These are phyloP conservation scores for Phytophthora pini DNA, from an alignment of 352 stramenopile species.

Conservation along the genomic window DNA sequence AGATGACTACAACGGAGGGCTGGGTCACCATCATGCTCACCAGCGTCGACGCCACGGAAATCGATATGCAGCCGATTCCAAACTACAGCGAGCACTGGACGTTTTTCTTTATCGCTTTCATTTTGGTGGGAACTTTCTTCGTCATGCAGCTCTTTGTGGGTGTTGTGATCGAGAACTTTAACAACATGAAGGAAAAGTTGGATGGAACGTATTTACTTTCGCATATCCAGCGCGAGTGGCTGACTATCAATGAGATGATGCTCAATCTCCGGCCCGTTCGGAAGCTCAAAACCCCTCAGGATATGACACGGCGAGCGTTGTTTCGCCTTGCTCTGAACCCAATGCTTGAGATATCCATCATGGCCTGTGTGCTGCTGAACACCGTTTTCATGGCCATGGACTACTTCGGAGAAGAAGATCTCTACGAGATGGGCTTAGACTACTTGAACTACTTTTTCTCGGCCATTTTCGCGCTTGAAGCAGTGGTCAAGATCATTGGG, in stretches of 20 bases:
- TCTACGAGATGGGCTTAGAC: constrained; percentile 66
- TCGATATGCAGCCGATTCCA: constrained; percentile 91
- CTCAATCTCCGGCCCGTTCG: constrained; percentile 51
- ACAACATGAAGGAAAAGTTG: constrained; percentile 74
- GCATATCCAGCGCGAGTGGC: constrained; percentile 75
- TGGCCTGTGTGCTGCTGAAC: constrained; percentile 90
- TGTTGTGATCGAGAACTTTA: constrained; percentile 95
- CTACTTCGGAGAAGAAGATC: constrained; percentile 84
- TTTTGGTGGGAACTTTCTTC: constrained; percentile 92
- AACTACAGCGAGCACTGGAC: constrained; percentile 78
- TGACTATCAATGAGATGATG: constrained; percentile 67
- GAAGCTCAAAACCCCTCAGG: constrained; percentile 49
- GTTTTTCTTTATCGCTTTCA: constrained; percentile 92
- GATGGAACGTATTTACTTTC: constrained; percentile 77
- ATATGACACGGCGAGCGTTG: constrained; percentile 43
- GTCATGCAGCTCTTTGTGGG: constrained; percentile 94
- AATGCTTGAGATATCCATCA: constrained; percentile 80
- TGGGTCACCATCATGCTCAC: constrained; percentile 91
- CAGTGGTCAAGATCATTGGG: constrained; percentile 81
- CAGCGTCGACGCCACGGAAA: constrained; percentile 85
- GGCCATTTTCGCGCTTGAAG: constrained; percentile 84
- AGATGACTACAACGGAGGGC: constrained; percentile 92
- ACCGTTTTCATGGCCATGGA: constrained; percentile 83
- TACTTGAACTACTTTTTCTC: constrained; percentile 86
- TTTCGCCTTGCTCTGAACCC: constrained; percentile 53